phyloP scores from a whole-genome alignment of 2,329 filamentous ascomycete genomes.

The Xylariaceae sp. region DNA sequence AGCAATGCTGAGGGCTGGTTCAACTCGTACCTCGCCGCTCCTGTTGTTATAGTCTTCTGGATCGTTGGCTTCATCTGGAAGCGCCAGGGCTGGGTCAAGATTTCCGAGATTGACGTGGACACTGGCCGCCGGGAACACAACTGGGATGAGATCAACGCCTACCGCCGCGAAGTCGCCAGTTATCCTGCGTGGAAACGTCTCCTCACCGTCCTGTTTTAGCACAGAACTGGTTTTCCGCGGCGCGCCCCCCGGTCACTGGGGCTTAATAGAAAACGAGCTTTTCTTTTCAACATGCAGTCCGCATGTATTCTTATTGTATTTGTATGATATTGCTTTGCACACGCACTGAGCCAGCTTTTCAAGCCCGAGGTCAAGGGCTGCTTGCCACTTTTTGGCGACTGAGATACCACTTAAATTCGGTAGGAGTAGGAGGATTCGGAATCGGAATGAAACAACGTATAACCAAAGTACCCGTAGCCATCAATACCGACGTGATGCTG shows the following conservation, averaged over 20 bases:
- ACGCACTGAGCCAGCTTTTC: not conserved
- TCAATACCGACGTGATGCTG: not conserved
- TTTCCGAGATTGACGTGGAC: conserved; percentile 63
- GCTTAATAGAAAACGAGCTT: conserved; percentile 15
- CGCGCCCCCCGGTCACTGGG: conserved; percentile 19
- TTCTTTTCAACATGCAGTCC: conserved; percentile 1
- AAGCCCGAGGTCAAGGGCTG: not conserved
- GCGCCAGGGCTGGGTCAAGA: conserved; percentile 52
- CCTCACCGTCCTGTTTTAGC: conserved; percentile 33
- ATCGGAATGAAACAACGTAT: not conserved
- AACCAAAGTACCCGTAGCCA: not conserved
- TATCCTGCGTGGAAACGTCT: conserved; percentile 45
- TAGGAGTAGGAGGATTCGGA: not conserved
- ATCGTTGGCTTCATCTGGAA: conserved; percentile 60
- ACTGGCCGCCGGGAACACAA: conserved; percentile 59
- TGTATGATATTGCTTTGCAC: not conserved
- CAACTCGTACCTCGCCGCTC: conserved; percentile 49
- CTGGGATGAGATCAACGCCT: conserved; percentile 54
- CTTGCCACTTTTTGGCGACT: not conserved
- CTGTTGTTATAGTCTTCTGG: conserved; percentile 53
- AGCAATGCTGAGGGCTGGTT: conserved; percentile 48
- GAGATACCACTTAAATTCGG: conserved; percentile 3
- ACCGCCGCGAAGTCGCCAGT: conserved; percentile 41
- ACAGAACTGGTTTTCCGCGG: not conserved
- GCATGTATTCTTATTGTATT: conserved; percentile 1